Base-by-base conservation (phyloP, 148 eudicot species). In the Vaccinium vitisidaea region DNA sequence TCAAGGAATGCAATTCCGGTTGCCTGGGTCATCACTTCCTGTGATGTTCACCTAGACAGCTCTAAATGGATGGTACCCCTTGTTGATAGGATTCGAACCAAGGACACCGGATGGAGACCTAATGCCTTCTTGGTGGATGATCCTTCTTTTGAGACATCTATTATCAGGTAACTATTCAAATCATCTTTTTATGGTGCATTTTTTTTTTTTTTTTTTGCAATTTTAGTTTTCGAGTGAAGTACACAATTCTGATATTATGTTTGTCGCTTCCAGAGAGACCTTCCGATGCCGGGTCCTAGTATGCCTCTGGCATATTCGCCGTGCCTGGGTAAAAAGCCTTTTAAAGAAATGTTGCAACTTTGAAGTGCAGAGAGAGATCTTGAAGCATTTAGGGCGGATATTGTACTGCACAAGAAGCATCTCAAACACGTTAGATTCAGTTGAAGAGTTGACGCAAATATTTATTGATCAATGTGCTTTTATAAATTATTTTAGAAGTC, bases 301-400 rank as follows among this genome's bases (percentile, higher is more conserved):
- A 77, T 87, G 80, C 85, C 85, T 85, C 32, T 87, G 89, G 89
- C 89, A 82, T 82, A 79, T 87, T 59, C 89, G 89, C 56, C 87
- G 89, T 46, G 61, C 83, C 65, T 87, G 89, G 89, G 54, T 82
- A 54, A 87, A 85, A 74, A 19, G 80, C 61, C 85, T 87, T 15
- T 27, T 82, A 16, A 87, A 87, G 71, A 77, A 71, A 46, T 87
- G 89, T 52, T 55, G 73, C 87, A 87, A 84, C 82, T 84, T 84
- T 58, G 89, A 84, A 1, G 83, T 85, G 80, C 89, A 87, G 79
- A 80, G 85, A 23, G 89, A 87, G 83, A 87, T 87, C 85, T 85
- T 87, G 71, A 87, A 87, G 87, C 89, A 82, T 55, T 19, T 87
- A 39, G 89, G 87, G 63, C 46, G 83, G 77, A 82, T 85, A 25